Percentiles rank a stretch among this genome's conserved stretches.
Conservation (phyloP, 129 eudicot species). For the Silybum marianum region DNA sequence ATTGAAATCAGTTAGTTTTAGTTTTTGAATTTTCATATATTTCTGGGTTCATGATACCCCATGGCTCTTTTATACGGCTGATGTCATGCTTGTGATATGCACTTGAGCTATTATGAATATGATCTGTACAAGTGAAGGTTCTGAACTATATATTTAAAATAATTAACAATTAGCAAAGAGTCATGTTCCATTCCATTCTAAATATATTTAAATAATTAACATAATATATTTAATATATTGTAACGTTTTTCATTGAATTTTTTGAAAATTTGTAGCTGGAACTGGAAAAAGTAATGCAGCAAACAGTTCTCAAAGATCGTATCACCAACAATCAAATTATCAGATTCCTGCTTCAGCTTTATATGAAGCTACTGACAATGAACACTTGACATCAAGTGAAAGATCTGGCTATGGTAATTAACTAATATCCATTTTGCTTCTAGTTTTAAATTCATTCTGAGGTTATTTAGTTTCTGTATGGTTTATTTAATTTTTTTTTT, state of each 20-base stretch:
- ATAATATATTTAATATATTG: not conserved
- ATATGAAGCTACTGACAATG: conserved; percentile 50
- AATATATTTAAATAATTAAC: no score
- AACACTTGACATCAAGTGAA: conserved; percentile 34
- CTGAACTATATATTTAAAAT: not conserved
- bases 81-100: not conserved
- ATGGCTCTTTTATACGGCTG: not conserved
- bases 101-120: not conserved
- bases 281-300: not conserved
- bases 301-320: conserved; percentile 31
- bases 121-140: not conserved
- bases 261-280: not conserved
- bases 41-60: not conserved
- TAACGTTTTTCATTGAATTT: not conserved
- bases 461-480: not conserved
- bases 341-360: conserved; percentile 74
- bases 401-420: conserved; percentile 35
- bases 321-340: conserved; percentile 47
- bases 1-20: not conserved
- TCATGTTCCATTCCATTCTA: not conserved
- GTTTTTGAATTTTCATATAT: not conserved
- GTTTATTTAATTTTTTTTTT: not conserved
- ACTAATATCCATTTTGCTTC: not conserved
- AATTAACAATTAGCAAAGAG: not conserved
- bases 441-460: not conserved